Evolutionary conservation across 2,329 filamentous ascomycete species (phyloP), one percentile per base, ranked within the genome.

Genomic region (Colletotrichum navitas): DNA sequence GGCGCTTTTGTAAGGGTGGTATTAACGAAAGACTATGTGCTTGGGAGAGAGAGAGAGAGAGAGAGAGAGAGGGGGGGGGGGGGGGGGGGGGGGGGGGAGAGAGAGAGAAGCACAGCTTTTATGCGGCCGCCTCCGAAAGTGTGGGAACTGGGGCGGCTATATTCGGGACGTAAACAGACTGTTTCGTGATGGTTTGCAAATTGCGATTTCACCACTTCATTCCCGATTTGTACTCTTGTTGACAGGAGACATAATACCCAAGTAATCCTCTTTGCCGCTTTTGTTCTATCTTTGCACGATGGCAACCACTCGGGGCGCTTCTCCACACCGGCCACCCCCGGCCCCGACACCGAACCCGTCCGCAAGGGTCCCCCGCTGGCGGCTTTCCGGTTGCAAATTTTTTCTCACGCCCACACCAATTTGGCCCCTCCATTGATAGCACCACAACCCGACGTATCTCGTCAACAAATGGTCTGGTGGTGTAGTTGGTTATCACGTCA

Each of bases 71-170:
- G n/a, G n/a, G n/a, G n/a, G n/a, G n/a, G n/a, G n/a, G n/a, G n/a
- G n/a, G n/a, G n/a, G n/a, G n/a, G n/a, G n/a, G n/a, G n/a, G n/a
- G n/a, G n/a, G n/a, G n/a, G n/a, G n/a, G 94, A 86, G 94, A 94
- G 89, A 94, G 92, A 77, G 8, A 3, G 36, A 29, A 29, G 36
- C 36, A 10, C 36, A 10, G 6, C 6, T 34, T 94, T 94, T 52
- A 92, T 89, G 64, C 90, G 92, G 74, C 94, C 90, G 79, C 92
- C 92, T 71, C 94, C 85, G 73, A 94, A 94, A 85, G 76, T 89
- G 90, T 76, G 89, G 88, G 60, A n/a, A 11, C 14, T 7, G 34
- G 8, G 49, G 18, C 6, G 14, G n/a, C n/a, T 36, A 43, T 29
- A 5, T 21, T 32, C 10, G 5, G 32, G 16, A 12, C 18, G 29